A percentile compares a stretch with the other conserved stretches of the same genome.
phyloP scores from a whole-genome alignment of 1,284 basidiomycete species.

The Cryptococcus floricola region DNA sequence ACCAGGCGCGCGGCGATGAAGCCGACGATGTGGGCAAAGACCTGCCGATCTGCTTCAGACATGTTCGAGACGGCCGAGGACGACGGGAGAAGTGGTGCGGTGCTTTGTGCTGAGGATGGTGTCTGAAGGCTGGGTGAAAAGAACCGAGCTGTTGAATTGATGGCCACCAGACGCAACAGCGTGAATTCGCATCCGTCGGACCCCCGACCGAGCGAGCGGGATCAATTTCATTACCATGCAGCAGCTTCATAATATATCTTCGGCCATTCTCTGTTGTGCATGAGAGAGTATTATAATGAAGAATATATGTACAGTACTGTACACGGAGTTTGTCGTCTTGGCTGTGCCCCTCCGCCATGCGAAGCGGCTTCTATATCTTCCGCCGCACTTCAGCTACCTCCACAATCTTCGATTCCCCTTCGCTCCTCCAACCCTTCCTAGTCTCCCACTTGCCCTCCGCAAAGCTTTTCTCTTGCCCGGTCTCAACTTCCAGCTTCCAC shows the following conservation, averaged over 20 bases:
- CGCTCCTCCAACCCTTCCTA: slow-evolving; percentile 14
- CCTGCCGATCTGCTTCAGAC: background rate
- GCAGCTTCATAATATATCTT: too few species aligned
- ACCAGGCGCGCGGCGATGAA: background rate
- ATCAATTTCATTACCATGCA: too few species aligned
- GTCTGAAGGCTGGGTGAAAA: too few species aligned
- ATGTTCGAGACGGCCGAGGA: too few species aligned
- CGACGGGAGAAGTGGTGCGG: too few species aligned
- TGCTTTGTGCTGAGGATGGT: too few species aligned
- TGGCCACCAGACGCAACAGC: too few species aligned
- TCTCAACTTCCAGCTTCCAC: slow-evolving; percentile 31
- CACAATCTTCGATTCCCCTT: slow-evolving; percentile 11
- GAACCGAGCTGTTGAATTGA: too few species aligned
- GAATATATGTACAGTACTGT: background rate
- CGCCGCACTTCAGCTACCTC: background rate
- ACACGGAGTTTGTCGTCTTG: background rate
- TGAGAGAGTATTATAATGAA: too few species aligned
- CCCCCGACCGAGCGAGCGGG: too few species aligned
- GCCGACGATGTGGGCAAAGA: background rate
- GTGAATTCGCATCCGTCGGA: too few species aligned
- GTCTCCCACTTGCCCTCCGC: slow-evolving; percentile 5
- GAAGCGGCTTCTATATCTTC: background rate
- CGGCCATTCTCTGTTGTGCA: too few species aligned
- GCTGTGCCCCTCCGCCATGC: background rate
- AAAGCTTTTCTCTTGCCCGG: slow-evolving; percentile 11